Evolutionary conservation across 164 flowering plant genomes (phyloP).

Genomic region (Saururus chinensis): DNA sequence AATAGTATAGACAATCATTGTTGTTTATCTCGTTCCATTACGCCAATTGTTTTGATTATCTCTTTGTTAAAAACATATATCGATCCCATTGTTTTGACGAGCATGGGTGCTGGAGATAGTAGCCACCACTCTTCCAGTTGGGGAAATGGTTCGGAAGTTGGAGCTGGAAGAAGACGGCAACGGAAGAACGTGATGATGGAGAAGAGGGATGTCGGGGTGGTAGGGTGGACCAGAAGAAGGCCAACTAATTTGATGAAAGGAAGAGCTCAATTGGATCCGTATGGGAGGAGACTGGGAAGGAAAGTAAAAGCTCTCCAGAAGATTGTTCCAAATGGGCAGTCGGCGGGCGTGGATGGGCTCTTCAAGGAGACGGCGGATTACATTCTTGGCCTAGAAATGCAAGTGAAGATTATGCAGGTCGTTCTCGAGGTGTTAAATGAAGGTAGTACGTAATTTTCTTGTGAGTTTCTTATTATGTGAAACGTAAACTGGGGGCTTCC

Average conservation of each 20-base stretch:
- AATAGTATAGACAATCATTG: too few relatives aligned
- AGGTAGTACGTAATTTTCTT: neutral
- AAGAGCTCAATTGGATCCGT: slow-evolving; percentile 11
- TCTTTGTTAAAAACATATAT: too few relatives aligned
- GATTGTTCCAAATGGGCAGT: slow-evolving; percentile 44
- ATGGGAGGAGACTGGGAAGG: slow-evolving; percentile 27
- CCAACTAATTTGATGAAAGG: neutral
- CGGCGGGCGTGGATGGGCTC: slow-evolving; percentile 46
- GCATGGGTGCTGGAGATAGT: too few relatives aligned
- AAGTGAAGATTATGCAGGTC: slow-evolving; percentile 61
- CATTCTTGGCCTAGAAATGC: slow-evolving; percentile 42
- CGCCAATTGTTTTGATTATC: too few relatives aligned
- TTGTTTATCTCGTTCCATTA: too few relatives aligned
- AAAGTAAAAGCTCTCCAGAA: slow-evolving; percentile 46
- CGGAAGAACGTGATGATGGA: too few relatives aligned
- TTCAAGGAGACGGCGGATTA: slow-evolving; percentile 70
- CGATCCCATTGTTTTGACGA: too few relatives aligned
- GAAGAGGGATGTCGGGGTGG: too few relatives aligned
- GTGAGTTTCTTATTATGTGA: neutral
- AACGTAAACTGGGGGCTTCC: too few relatives aligned
- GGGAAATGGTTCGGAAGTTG: too few relatives aligned
- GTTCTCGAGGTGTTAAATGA: slow-evolving; percentile 29
- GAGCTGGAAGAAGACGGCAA: too few relatives aligned
- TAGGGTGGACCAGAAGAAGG: neutral
- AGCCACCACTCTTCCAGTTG: too few relatives aligned